phyloP scores from a whole-genome alignment of 208 protist genomes.

The Balamuthia mandrillaris region DNA sequence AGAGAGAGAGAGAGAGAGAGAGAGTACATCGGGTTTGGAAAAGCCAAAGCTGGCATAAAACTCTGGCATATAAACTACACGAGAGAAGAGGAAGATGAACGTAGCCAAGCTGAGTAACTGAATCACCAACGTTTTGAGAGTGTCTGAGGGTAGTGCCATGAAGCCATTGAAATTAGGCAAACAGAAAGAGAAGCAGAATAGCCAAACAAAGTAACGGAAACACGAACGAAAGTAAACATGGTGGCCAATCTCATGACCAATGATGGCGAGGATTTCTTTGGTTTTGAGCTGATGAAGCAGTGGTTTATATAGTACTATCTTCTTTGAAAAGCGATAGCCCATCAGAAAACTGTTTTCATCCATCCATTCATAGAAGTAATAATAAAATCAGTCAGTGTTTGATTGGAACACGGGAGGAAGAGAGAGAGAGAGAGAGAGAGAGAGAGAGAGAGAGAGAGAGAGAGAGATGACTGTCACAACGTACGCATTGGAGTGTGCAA shows the following conservation, averaged over 20 bases:
- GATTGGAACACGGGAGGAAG: background rate
- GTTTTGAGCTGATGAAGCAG: slow-evolving; percentile 47
- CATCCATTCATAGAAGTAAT: background rate
- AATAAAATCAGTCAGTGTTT: background rate
- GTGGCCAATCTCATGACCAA: slow-evolving; percentile 59
- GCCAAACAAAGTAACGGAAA: background rate
- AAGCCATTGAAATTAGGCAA: slow-evolving; percentile 41
- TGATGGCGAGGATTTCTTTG: slow-evolving; percentile 48
- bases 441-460: background rate
- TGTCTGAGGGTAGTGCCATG: slow-evolving; percentile 17
- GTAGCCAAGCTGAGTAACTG: slow-evolving; percentile 43
- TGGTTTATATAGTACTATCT: slow-evolving; percentile 51
- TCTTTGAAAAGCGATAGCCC: slow-evolving; percentile 40
- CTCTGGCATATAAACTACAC: background rate
- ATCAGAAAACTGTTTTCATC: slow-evolving; percentile 42
- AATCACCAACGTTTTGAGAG: slow-evolving; percentile 32
- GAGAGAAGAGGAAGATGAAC: background rate
- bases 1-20: background rate
- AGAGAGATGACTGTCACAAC: background rate
- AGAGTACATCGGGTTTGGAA: background rate
- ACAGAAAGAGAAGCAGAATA: background rate
- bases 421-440: background rate
- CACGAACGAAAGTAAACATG: slow-evolving; percentile 49
- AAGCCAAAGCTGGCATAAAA: background rate
- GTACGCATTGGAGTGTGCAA: slow-evolving; percentile 13